Conservation (phyloP, 805 yeast genomes). For the Wickerhamomyces rabaulensis region DNA sequence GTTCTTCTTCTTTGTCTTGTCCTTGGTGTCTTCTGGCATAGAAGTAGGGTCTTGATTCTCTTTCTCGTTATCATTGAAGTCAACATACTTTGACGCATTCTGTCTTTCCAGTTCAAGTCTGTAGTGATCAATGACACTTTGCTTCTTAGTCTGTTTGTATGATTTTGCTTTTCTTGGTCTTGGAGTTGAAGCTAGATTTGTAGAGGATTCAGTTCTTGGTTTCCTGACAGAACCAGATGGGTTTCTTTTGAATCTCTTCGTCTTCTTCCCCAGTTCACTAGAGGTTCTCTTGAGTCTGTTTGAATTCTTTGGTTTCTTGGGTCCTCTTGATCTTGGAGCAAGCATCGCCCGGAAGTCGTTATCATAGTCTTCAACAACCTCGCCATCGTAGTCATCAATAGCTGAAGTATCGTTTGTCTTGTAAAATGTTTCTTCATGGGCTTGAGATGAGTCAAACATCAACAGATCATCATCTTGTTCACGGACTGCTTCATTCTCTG, state of each 20-base stretch:
- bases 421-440: background rate
- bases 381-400: slow-evolving; percentile 1
- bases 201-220: background rate
- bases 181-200: background rate
- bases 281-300: background rate
- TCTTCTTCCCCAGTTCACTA: background rate
- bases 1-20: background rate
- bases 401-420: background rate
- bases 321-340: slow-evolving; percentile 3
- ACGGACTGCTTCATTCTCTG: background rate
- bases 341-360: slow-evolving; percentile 11
- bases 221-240: slow-evolving; percentile 1
- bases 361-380: slow-evolving; percentile 7
- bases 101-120: background rate
- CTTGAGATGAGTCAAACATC: slow-evolving; percentile 1
- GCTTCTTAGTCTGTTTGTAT: background rate
- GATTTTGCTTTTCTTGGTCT: background rate
- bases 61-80: background rate
- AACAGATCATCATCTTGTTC: slow-evolving; percentile 1
- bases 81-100: background rate
- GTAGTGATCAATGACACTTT: background rate
- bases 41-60: background rate
- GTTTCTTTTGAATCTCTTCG: slow-evolving; percentile 3
- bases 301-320: background rate
- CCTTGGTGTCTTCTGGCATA: background rate